A percentile compares a stretch with the other conserved stretches of the same genome.
phyloP scores from a whole-genome alignment of 129 eudicot species.

The Centrapalus pauciflorus region DNA sequence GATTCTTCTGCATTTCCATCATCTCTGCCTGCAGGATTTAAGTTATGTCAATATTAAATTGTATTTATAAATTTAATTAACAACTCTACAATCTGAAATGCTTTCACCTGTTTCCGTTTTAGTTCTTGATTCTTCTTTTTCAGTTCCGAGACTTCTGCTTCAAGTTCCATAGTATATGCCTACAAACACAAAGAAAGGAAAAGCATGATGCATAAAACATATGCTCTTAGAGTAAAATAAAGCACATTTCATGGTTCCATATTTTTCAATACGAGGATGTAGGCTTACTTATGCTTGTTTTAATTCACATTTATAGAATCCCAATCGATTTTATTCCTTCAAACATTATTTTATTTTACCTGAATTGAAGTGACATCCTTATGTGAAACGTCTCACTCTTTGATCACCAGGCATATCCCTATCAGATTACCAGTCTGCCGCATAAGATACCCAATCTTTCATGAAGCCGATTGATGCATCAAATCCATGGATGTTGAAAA shows the following conservation, averaged over 20 bases:
- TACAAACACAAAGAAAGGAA: conserved; percentile 21
- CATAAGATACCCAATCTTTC: conserved; percentile 30
- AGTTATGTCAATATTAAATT: background rate
- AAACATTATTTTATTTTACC: conserved; percentile 16
- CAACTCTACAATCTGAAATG: background rate
- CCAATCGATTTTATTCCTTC: conserved; percentile 6
- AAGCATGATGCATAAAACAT: background rate
- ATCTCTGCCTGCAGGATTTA: conserved; percentile 50
- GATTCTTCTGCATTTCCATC: conserved; percentile 82
- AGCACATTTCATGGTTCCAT: background rate
- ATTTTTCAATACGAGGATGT: background rate
- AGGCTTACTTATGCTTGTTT: background rate
- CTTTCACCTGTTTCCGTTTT: conserved; percentile 60
- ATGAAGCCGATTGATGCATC: conserved; percentile 21
- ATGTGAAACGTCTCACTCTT: conserved; percentile 23
- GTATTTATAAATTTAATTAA: background rate
- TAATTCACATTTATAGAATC: conserved; percentile 3
- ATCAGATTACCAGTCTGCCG: conserved; percentile 34
- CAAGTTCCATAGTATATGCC: conserved; percentile 96
- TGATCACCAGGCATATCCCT: conserved; percentile 32
- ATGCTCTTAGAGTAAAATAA: background rate
- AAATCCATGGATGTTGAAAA: conserved; percentile 7
- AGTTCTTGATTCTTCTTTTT: conserved; percentile 73
- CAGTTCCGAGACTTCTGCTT: conserved; percentile 82
- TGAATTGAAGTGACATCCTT: conserved; percentile 20